phyloP scores from a whole-genome alignment of 2,329 filamentous ascomycete species.

The Phyllachora maydis region DNA sequence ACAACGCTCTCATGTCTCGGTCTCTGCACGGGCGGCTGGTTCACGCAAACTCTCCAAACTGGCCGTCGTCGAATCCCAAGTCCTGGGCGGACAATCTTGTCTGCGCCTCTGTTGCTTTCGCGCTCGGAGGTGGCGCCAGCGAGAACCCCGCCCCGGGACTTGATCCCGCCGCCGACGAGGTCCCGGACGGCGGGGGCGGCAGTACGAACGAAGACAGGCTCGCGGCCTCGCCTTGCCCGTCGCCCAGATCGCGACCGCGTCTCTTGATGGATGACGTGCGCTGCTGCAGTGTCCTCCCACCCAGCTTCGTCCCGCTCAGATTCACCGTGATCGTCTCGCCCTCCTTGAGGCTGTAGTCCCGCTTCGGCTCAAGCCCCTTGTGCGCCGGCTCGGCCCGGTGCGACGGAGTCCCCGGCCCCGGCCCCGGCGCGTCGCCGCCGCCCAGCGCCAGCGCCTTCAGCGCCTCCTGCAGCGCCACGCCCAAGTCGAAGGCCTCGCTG shows the following conservation, averaged over 20 bases:
- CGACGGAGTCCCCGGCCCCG: slow-evolving; percentile 17
- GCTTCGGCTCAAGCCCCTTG: slow-evolving; percentile 41
- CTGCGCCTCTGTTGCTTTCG: slow-evolving; percentile 38
- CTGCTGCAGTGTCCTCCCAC: slow-evolving; percentile 19
- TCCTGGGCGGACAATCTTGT: slow-evolving; percentile 36
- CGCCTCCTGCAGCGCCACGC: slow-evolving; percentile 60
- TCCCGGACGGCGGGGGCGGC: slow-evolving; percentile 41
- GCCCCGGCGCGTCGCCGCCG: slow-evolving; percentile 22
- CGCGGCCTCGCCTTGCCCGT: slow-evolving; percentile 9
- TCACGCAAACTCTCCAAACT: slow-evolving; percentile 72
- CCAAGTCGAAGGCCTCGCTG: slow-evolving; percentile 70
- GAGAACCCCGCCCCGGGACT: slow-evolving; percentile 19
- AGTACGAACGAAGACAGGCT: slow-evolving; percentile 44
- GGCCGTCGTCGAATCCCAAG: slow-evolving; percentile 68
- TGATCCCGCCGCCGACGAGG: slow-evolving; percentile 10
- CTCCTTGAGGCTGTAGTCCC: slow-evolving; percentile 71
- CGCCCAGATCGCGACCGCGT: too few species aligned
- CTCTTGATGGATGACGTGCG: slow-evolving; percentile 3
- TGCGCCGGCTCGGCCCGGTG: slow-evolving; percentile 15
- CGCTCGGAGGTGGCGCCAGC: slow-evolving; percentile 49
- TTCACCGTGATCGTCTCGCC: slow-evolving; percentile 78
- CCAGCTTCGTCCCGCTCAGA: slow-evolving; percentile 36
- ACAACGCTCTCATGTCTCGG: too few species aligned
- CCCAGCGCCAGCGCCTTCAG: slow-evolving; percentile 47
- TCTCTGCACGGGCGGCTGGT: too few species aligned